Evolutionary conservation across 139 green algal species (phyloP).

Genomic region (Zygnema cylindricum): DNA sequence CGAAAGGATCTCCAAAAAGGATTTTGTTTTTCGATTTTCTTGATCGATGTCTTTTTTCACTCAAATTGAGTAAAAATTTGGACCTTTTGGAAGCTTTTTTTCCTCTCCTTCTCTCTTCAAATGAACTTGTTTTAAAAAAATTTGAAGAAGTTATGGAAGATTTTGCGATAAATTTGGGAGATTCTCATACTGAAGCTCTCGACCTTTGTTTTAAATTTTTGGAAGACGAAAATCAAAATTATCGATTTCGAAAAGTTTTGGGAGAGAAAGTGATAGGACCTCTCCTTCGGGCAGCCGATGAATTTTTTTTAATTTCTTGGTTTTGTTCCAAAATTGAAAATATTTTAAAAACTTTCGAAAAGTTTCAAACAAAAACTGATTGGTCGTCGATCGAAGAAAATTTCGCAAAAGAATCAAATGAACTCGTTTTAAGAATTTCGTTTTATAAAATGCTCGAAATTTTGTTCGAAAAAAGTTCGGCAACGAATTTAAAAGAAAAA

Average conservation of each 20-base stretch:
- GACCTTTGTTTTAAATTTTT: constrained; percentile 17
- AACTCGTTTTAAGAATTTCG: not conserved
- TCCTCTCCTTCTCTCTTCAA: constrained; percentile 18
- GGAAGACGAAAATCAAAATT: not conserved
- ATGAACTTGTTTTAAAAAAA: not conserved
- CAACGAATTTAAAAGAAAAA: not conserved
- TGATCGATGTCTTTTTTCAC: not conserved
- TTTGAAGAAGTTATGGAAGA: not conserved
- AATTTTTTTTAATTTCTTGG: not conserved
- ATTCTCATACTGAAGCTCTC: not conserved
- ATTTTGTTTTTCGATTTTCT: not conserved
- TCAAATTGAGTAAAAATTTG: not conserved
- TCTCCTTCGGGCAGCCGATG: not conserved
- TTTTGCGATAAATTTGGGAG: constrained; percentile 12
- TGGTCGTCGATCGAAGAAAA: not conserved
- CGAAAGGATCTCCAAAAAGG: not conserved
- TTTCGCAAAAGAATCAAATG: not conserved
- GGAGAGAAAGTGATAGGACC: not conserved
- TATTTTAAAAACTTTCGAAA: not conserved
- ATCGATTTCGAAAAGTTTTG: constrained; percentile 11
- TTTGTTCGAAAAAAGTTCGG: not conserved
- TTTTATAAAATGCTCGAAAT: not conserved
- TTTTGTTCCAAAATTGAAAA: not conserved
- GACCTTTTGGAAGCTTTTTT: constrained; percentile 33
- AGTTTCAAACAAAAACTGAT: not conserved